A percentile compares a stretch with the other conserved stretches of the same genome.
Evolutionary conservation across 768 basidiomycete species (phyloP).

Genomic region (Sistotremastrum suecicum): DNA sequence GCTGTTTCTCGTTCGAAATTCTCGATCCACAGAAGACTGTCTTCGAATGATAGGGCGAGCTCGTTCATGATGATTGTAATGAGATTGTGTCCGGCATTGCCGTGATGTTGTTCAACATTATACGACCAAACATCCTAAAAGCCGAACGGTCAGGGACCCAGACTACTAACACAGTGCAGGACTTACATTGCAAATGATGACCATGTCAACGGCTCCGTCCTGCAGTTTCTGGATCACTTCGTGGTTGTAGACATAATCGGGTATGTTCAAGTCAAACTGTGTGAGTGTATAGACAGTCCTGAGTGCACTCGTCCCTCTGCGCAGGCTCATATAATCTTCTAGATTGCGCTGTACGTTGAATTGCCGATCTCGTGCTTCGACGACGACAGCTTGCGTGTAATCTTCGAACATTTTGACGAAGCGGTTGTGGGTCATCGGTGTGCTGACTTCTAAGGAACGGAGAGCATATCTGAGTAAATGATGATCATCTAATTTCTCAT

Average conservation of each 20-base stretch:
- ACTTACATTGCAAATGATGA: slow-evolving; percentile 33
- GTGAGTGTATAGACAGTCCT: slow-evolving; percentile 36
- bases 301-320: slow-evolving; percentile 40
- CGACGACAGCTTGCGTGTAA: slow-evolving; percentile 28
- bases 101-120: slow-evolving; percentile 24
- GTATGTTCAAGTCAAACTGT: slow-evolving; percentile 42
- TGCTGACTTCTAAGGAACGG: no score
- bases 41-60: slow-evolving; percentile 19
- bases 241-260: slow-evolving; percentile 37
- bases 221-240: slow-evolving; percentile 31
- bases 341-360: slow-evolving; percentile 25
- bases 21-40: slow-evolving; percentile 25
- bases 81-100: slow-evolving; percentile 26
- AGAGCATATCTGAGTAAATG: no score
- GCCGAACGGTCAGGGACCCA: no score
- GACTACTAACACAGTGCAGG: no score
- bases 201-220: slow-evolving; percentile 35
- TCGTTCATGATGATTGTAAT: slow-evolving; percentile 28
- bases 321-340: slow-evolving; percentile 37
- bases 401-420: slow-evolving; percentile 27
- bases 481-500: no score
- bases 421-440: slow-evolving; percentile 6
- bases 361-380: slow-evolving; percentile 29
- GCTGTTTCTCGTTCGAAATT: slow-evolving; percentile 21
- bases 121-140: slow-evolving; percentile 27